These are phyloP conservation scores for Podospora didyma DNA, from an alignment of 495 filamentous ascomycete genomes.

Conservation along the genomic window DNA sequence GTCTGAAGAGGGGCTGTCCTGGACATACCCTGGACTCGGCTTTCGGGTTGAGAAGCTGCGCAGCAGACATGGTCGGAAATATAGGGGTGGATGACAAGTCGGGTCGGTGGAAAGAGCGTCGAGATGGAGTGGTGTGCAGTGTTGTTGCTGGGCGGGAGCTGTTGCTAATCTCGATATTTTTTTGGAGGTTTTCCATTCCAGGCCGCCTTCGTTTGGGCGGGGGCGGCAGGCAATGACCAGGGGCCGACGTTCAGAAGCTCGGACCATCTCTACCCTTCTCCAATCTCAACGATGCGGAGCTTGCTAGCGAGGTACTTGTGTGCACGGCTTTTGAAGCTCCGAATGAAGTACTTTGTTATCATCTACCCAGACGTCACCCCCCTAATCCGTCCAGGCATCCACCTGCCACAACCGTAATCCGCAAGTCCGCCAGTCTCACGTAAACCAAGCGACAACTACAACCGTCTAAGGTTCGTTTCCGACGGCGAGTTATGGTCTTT, in stretches of 20 bases:
- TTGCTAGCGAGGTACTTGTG: no score
- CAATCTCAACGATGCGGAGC: no score
- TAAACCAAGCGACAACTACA: no score
- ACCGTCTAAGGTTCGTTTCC: no score
- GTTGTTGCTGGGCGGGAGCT: conserved; percentile 17
- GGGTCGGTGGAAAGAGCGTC: conserved; percentile 5
- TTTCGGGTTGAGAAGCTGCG: conserved; percentile 96
- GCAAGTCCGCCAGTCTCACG: no score
- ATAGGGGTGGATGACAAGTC: conserved; percentile 5
- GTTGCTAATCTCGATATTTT: conserved; percentile 32
- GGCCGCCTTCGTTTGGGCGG: conserved; percentile 14
- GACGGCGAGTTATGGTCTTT: neutral
- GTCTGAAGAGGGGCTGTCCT: neutral
- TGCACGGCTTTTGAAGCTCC: no score
- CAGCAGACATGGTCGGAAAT: conserved; percentile 67
- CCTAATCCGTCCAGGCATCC: no score
- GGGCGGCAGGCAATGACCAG: conserved; percentile 28
- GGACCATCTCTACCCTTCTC: conserved; percentile 9
- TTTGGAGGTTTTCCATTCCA: conserved; percentile 25
- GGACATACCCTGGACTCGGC: conserved; percentile 86
- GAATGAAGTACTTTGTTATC: no score
- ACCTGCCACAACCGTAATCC: no score
- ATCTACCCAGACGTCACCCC: no score
- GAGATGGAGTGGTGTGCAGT: conserved; percentile 14
- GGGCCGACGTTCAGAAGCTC: conserved; percentile 22